phyloP scores from a whole-genome alignment of 495 filamentous ascomycete species.

The Aspergillus heteromorphus region DNA sequence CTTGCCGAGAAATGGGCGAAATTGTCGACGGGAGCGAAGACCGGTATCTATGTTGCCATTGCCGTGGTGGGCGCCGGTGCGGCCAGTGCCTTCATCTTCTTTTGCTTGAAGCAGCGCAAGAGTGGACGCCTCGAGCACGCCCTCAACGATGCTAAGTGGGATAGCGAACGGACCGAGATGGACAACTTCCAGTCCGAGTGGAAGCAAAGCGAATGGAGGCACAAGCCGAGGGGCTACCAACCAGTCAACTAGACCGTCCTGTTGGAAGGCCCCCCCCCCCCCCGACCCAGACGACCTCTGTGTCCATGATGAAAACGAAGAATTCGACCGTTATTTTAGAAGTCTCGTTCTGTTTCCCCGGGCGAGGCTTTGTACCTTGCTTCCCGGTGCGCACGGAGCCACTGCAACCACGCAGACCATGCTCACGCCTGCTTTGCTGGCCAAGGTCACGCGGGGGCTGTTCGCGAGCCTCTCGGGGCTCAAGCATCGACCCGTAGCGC shows the following conservation, averaged over 20 bases:
- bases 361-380: slow-evolving; percentile 12
- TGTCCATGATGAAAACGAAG: slow-evolving; percentile 14
- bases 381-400: slow-evolving; percentile 1
- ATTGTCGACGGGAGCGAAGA: slow-evolving; percentile 48
- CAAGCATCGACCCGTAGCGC: background rate
- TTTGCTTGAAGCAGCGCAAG: slow-evolving; percentile 63
- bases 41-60: slow-evolving; percentile 52
- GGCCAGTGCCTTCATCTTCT: slow-evolving; percentile 46
- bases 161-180: slow-evolving; percentile 60
- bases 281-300: background rate
- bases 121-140: slow-evolving; percentile 59
- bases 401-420: slow-evolving; percentile 6
- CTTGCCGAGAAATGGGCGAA: slow-evolving; percentile 53
- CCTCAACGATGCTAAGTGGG: slow-evolving; percentile 47
- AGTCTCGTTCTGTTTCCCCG: slow-evolving; percentile 6
- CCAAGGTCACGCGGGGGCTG: slow-evolving; percentile 15
- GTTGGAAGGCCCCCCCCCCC: slow-evolving; percentile 15
- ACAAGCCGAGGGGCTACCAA: slow-evolving; percentile 27
- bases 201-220: slow-evolving; percentile 36
- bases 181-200: slow-evolving; percentile 47
- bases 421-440: slow-evolving; percentile 21
- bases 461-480: slow-evolving; percentile 4
- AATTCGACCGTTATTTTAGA: background rate
- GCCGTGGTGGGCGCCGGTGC: slow-evolving; percentile 48
- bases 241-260: slow-evolving; percentile 31